phyloP scores from a whole-genome alignment of 192 early-diverging fungal species.

The Kappamyces sp. region DNA sequence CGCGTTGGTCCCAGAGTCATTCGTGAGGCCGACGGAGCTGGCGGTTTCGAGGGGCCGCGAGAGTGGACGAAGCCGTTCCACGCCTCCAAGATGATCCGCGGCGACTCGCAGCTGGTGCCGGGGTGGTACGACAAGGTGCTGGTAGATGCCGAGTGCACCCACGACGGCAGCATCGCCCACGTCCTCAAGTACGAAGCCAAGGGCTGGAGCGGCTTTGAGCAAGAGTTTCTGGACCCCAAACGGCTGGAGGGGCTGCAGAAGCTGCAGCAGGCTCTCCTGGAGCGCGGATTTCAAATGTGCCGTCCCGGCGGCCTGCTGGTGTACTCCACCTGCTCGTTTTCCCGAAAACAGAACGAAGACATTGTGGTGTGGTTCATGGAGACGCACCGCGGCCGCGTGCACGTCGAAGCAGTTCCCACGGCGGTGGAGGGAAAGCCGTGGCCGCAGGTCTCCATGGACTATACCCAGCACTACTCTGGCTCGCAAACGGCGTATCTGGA shows the following conservation, averaged over 20 bases:
- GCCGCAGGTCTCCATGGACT: too few species aligned
- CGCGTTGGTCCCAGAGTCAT: constrained; percentile 24
- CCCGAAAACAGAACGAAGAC: constrained; percentile 72
- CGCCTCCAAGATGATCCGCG: constrained; percentile 63
- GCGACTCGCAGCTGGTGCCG: constrained; percentile 45
- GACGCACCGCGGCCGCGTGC: constrained; percentile 29
- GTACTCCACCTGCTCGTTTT: constrained; percentile 61
- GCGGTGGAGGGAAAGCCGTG: too few species aligned
- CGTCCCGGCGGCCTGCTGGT: constrained; percentile 73
- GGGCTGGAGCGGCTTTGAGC: constrained; percentile 78
- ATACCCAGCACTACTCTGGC: too few species aligned
- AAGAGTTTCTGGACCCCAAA: constrained; percentile 60
- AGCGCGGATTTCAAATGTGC: constrained; percentile 71
- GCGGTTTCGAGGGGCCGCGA: neutral
- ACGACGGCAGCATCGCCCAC: constrained; percentile 75
- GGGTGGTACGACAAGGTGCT: constrained; percentile 59
- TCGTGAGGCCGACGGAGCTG: neutral
- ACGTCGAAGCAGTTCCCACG: too few species aligned
- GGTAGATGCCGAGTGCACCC: constrained; percentile 76
- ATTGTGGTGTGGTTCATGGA: constrained; percentile 74
- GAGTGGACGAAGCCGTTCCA: constrained; percentile 62
- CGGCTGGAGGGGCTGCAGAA: constrained; percentile 52
- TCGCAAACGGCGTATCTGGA: too few species aligned
- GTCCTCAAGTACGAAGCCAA: constrained; percentile 59
- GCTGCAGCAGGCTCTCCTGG: constrained; percentile 63